Conservation (phyloP, 2,329 filamentous ascomycete species). For the Exserohilum rostratum region DNA sequence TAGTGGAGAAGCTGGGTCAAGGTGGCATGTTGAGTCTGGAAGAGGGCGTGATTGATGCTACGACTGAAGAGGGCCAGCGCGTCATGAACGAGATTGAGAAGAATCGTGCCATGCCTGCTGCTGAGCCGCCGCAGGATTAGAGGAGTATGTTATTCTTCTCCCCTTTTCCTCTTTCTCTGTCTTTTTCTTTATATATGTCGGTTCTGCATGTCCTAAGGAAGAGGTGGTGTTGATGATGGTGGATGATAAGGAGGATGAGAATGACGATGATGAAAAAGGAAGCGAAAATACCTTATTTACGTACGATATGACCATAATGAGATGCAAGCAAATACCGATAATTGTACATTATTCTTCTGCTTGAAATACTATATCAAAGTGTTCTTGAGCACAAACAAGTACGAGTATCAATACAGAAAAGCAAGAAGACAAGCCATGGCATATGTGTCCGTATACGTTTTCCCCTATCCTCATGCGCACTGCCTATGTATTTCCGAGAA, state of each 20-base stretch:
- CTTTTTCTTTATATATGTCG: background rate
- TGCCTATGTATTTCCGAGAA: too few relatives aligned
- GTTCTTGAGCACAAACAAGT: too few relatives aligned
- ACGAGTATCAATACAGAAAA: too few relatives aligned
- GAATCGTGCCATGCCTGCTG: constrained; percentile 46
- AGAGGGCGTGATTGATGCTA: constrained; percentile 93
- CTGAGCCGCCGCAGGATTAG: constrained; percentile 38
- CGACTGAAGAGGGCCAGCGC: constrained; percentile 81
- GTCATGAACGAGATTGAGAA: constrained; percentile 72
- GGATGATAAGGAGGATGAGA: background rate
- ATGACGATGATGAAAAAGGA: background rate
- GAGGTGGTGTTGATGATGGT: background rate
- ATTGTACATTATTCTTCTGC: constrained; percentile 14
- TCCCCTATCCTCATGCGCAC: too few relatives aligned
- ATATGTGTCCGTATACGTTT: too few relatives aligned
- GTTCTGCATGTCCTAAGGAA: background rate
- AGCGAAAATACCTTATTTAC: too few relatives aligned
- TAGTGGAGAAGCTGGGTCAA: constrained; percentile 80
- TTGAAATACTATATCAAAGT: too few relatives aligned
- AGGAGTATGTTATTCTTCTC: background rate
- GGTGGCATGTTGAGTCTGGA: constrained; percentile 90
- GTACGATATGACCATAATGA: too few relatives aligned
- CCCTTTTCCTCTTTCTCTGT: background rate
- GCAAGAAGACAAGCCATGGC: too few relatives aligned
- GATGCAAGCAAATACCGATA: background rate